These are phyloP conservation scores for Clonostachys sp. DNA, from an alignment of 2,329 filamentous ascomycete genomes.

Conservation along the genomic window DNA sequence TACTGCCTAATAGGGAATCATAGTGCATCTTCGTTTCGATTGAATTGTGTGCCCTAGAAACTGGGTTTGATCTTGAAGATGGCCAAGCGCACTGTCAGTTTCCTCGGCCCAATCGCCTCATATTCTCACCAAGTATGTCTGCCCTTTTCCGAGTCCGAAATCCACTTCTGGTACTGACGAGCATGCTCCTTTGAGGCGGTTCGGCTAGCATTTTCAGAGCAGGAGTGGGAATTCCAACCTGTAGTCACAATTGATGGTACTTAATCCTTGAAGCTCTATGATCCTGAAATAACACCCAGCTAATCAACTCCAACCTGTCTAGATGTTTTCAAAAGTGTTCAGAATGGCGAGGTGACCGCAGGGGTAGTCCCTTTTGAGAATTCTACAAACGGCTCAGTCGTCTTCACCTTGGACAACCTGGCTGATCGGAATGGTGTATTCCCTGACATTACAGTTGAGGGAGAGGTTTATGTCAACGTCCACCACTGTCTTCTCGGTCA, in stretches of 20 bases:
- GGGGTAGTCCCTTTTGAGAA: conserved; percentile 96
- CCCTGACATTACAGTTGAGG: conserved; percentile 69
- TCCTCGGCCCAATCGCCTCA: conserved; percentile 42
- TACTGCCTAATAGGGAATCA: too few species aligned
- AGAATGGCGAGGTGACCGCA: conserved; percentile 56
- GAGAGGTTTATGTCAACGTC: conserved; percentile 81
- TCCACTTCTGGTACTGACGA: conserved; percentile 9
- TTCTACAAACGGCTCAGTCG: conserved; percentile 88
- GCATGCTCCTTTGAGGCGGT: conserved; percentile 29
- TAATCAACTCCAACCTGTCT: background rate
- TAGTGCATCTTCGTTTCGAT: too few species aligned
- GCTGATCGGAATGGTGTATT: conserved; percentile 66
- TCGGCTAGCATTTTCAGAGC: conserved; percentile 39
- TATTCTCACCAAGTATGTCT: conserved; percentile 46
- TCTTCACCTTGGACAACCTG: conserved; percentile 84
- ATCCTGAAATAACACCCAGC: background rate
- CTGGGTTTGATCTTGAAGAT: too few species aligned
- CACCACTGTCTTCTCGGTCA: conserved; percentile 79
- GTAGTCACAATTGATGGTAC: conserved; percentile 45
- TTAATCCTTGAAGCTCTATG: conserved; percentile 5
- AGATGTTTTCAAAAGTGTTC: conserved; percentile 80
- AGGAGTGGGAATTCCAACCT: conserved; percentile 42
- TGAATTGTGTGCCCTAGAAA: too few species aligned
- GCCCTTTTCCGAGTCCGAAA: conserved; percentile 1
- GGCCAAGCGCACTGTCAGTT: conserved; percentile 37